Evolutionary conservation across 1,139 yeast genomes (phyloP).

Genomic region (Yamadazyma epiphylla): DNA sequence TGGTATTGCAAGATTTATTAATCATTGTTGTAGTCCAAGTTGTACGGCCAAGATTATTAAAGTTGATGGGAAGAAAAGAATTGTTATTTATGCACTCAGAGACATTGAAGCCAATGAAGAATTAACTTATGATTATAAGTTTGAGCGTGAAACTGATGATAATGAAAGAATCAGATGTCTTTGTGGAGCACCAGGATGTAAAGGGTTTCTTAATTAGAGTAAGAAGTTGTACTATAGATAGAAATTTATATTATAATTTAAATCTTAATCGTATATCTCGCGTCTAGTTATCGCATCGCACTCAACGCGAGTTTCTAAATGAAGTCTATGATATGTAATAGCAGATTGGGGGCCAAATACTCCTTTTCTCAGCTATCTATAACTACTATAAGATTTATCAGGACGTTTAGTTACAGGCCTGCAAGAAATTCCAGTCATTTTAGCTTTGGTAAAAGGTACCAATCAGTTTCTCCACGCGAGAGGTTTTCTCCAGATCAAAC

Average conservation of each 20-base stretch:
- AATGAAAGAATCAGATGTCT: conserved; percentile 87
- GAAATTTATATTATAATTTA: too few relatives aligned
- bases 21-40: conserved; percentile 96
- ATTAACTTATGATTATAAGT: conserved; percentile 90
- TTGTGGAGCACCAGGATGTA: conserved; percentile 94
- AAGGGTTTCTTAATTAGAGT: conserved; percentile 80
- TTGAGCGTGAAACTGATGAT: conserved; percentile 87
- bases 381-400: not conserved
- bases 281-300: too few relatives aligned
- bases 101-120: conserved; percentile 91
- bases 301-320: too few relatives aligned
- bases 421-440: not conserved
- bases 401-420: conserved; percentile 1
- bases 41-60: conserved; percentile 96
- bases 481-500: too few relatives aligned
- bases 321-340: too few relatives aligned
- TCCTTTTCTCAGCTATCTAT: too few relatives aligned
- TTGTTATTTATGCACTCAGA: conserved; percentile 88
- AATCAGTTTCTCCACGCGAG: too few relatives aligned
- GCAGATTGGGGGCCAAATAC: too few relatives aligned
- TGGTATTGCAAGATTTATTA: conserved; percentile 92
- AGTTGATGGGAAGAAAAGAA: conserved; percentile 90
- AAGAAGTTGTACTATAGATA: too few relatives aligned
- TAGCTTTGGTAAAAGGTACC: too few relatives aligned
- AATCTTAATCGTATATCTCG: too few relatives aligned